These are phyloP conservation scores for Colletotrichum sp. DNA, from an alignment of 2,329 filamentous ascomycete species.

Conservation along the genomic window DNA sequence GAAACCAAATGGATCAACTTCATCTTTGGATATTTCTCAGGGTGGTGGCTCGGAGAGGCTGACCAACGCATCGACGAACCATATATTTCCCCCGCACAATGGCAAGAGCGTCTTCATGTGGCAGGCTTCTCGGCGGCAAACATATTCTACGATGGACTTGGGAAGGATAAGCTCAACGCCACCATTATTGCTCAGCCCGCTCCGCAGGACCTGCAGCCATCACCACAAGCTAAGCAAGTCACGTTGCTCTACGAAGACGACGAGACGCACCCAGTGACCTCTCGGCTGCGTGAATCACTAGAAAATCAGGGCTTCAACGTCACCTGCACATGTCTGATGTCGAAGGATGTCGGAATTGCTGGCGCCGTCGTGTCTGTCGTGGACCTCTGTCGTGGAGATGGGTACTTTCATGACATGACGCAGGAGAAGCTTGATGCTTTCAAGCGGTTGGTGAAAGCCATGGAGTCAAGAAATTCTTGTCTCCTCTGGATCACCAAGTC, in stretches of 20 bases:
- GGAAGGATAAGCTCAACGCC: not conserved
- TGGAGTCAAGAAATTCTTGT: not conserved
- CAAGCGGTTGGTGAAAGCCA: not conserved
- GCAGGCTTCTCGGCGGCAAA: not conserved
- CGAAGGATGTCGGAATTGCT: not conserved
- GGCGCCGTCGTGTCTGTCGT: not conserved
- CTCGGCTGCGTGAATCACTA: not conserved
- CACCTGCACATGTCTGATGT: not conserved
- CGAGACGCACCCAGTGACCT: not conserved
- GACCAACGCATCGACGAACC: slow-evolving; percentile 31
- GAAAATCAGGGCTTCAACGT: not conserved
- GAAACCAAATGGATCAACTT: slow-evolving; percentile 30
- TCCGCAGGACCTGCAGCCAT: not conserved
- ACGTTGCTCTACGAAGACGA: not conserved
- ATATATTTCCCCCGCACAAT: slow-evolving; percentile 18
- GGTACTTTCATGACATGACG: slow-evolving; percentile 10
- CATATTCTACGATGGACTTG: not conserved
- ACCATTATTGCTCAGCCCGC: not conserved
- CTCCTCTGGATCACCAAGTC: slow-evolving; percentile 34
- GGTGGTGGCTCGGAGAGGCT: slow-evolving; percentile 26
- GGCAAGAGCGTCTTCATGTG: not conserved
- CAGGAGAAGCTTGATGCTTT: not conserved
- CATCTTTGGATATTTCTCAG: slow-evolving; percentile 31
- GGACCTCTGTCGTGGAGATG: not conserved
- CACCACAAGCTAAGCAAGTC: not conserved